Percentiles rank a stretch among this genome's conserved stretches.
Evolutionary conservation across 306 rosid species (phyloP).

Genomic region (Boehmeria nivea): DNA sequence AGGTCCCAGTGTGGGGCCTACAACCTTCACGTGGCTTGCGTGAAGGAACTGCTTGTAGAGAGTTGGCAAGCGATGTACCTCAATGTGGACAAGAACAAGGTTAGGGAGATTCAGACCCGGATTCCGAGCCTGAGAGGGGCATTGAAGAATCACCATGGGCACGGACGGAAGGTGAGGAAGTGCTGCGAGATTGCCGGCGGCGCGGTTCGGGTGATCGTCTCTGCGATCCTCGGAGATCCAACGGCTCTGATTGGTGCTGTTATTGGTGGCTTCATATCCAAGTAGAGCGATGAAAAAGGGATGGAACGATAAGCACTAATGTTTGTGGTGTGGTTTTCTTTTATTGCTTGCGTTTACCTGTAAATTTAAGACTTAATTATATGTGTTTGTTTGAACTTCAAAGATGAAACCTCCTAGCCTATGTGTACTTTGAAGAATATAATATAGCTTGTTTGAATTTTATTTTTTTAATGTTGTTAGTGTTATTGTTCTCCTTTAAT

Average conservation of each 20-base stretch:
- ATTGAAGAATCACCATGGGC: constrained; percentile 23
- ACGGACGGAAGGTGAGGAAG: constrained; percentile 28
- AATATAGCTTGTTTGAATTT: too few species aligned
- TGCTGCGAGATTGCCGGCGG: constrained; percentile 44
- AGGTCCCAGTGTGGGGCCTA: constrained; percentile 39
- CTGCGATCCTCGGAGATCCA: constrained; percentile 51
- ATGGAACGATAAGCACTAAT: too few species aligned
- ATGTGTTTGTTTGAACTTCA: neutral
- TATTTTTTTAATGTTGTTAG: too few species aligned
- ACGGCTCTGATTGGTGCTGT: constrained; percentile 42
- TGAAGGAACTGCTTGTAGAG: constrained; percentile 49
- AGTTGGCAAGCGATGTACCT: constrained; percentile 49
- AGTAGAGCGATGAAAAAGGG: neutral
- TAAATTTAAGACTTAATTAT: neutral
- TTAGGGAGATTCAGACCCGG: constrained; percentile 39
- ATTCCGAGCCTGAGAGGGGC: constrained; percentile 48
- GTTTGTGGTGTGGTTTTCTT: neutral
- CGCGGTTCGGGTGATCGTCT: constrained; percentile 37
- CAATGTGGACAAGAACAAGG: constrained; percentile 41
- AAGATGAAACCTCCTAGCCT: too few species aligned
- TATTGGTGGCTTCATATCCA: constrained; percentile 37
- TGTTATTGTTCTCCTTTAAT: too few species aligned
- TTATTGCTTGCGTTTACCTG: too few species aligned
- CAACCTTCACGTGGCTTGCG: constrained; percentile 48
- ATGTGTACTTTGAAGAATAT: too few species aligned